Conservation (phyloP, 192 early-diverging fungal species). For the Kickxella alabastrina region DNA sequence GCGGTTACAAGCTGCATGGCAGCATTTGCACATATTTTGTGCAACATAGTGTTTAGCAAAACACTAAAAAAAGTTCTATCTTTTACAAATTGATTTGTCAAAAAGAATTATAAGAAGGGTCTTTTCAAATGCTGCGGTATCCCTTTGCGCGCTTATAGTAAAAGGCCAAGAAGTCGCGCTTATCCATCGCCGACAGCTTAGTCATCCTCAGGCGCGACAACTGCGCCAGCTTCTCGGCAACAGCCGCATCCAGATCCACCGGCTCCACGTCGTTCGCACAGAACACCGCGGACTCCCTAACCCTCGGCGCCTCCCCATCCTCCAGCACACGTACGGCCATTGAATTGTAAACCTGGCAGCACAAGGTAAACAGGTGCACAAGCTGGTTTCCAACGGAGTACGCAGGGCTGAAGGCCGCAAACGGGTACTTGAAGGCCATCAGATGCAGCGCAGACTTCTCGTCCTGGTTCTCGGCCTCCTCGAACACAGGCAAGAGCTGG, state of each 20-base stretch:
- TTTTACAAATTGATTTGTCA: background rate
- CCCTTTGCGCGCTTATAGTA: constrained; percentile 44
- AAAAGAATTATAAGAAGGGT: background rate
- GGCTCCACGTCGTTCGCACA: constrained; percentile 23
- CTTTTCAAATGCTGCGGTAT: background rate
- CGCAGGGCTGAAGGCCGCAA: constrained; percentile 23
- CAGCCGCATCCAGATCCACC: constrained; percentile 53
- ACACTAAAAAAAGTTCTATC: background rate
- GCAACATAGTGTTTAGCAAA: too few relatives aligned
- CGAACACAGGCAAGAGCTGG: constrained; percentile 71
- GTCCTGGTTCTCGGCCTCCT: constrained; percentile 56
- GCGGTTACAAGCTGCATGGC: too few relatives aligned
- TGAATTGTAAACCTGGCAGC: constrained; percentile 55
- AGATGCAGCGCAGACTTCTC: constrained; percentile 56
- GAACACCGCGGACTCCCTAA: constrained; percentile 59
- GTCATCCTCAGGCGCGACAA: constrained; percentile 67
- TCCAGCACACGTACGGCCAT: constrained; percentile 55
- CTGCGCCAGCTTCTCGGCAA: constrained; percentile 55
- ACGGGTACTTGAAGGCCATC: constrained; percentile 42
- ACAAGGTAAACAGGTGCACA: constrained; percentile 59
- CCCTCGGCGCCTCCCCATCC: constrained; percentile 50
- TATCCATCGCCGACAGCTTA: constrained; percentile 61
- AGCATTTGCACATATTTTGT: too few relatives aligned
- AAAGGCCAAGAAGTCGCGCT: constrained; percentile 72
- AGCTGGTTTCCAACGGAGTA: constrained; percentile 54